Base-by-base conservation (phyloP, 352 stramenopile genomes). In the Globisporangium orthogonon region DNA sequence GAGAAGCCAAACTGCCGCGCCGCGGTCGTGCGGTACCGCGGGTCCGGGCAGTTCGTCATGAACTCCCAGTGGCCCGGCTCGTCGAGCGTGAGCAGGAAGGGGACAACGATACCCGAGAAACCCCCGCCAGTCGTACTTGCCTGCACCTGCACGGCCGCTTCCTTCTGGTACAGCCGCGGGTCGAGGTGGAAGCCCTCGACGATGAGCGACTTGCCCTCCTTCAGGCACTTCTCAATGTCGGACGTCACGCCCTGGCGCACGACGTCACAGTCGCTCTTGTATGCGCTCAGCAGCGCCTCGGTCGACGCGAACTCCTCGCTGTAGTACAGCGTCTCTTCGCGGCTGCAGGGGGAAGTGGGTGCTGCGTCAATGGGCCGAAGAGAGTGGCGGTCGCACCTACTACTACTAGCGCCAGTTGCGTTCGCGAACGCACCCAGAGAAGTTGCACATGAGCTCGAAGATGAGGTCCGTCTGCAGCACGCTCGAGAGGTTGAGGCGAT, bases 361-460 rank as follows among this genome's bases (percentile, higher is more conserved):
- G 23, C 23, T 23, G 23, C 23, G 23, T 23, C 23, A 23, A 23
- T 23, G 23, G 23, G 23, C 23, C 23, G 23, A 23, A 23, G 23
- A 23, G 23, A 0, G 23, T 23, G 23, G 23, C 23, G 23, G 23
- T 23, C 23, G 23, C 23, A 23, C 23, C 23, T 23, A 23, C 23
- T 23, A 1, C 23, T 23, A 23, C 23, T 23, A 23, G 23, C 23
- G 17, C 44, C 10, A 43, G 10, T 13, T 15, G 35, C 37, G 17
- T 6, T 9, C 7, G 18, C 44, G 7, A 4, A 49, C 46, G 15
- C 57, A 95, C 85, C 83, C 85, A 2, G 85, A 95, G 57, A 95
- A 95, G 50, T 95, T 95, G 67, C 85, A 95, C 85, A 95, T 95
- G 49, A 95, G 75, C 65, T 93, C 85, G 61, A 92, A 92, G 56